Base-by-base conservation (phyloP, 495 filamentous ascomycete genomes). In the Penicillium mononematosum region DNA sequence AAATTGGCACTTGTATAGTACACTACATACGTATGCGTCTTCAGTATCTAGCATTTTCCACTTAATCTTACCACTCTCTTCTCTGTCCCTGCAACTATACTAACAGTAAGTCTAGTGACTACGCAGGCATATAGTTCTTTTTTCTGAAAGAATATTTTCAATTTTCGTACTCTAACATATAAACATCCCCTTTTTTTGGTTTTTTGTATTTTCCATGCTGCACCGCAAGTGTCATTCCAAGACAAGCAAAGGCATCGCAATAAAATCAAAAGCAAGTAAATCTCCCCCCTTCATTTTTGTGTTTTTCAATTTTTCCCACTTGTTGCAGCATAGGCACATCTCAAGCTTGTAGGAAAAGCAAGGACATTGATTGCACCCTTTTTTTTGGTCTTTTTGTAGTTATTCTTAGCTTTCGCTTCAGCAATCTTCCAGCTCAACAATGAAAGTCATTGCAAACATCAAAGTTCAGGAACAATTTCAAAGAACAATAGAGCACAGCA, bases 341-440 rank as follows among this genome's bases (percentile, higher is more conserved):
- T 41, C 38, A 32, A 46, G 11, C 8, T 27, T 44, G 29, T 2
- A n/a, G 43, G n/a, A 32, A 43, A 29, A 50, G 17, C 16, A 49
- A 43, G 12, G 19, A 32, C 3, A 42, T 36, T 24, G 14, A 42
- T 36, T 24, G 14, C 25, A 22, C 39, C 41, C 27, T 32, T 53
- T 45, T 45, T 57, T 57, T 57, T 50, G 25, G 45, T 39, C 11
- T 12, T 51, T 58, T 58, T 50, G 24, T 44, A 17, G 1, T 45
- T 45, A 20, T 20, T 44, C 17, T 24, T 20, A 9, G 10, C 14
- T 47, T 19, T 47, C 27, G n/a, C 16, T 10, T 31, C 45, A 47
- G 45, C 45, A 31, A 20, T 32, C 3, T 32, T 20, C 5, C 17
- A 19, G 45, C 45, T 19, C 45, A 34, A 19, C n/a, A 32, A 31